Percentiles rank a stretch among this genome's conserved stretches.
These are phyloP conservation scores for Inga laurina DNA, from an alignment of 306 rosid species.

Conservation along the genomic window DNA sequence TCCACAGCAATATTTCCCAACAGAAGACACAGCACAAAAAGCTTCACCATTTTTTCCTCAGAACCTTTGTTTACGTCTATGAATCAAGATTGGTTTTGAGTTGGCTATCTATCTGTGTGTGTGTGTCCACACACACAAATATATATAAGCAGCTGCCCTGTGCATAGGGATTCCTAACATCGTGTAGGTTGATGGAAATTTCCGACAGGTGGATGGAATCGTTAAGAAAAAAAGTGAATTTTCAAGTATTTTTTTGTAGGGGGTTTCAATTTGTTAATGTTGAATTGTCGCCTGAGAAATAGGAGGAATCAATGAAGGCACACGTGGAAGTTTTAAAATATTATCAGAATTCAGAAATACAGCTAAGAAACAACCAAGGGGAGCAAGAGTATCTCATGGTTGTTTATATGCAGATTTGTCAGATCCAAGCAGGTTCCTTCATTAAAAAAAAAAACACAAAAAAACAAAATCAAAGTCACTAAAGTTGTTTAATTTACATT, in stretches of 20 bases:
- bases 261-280: constrained; percentile 16
- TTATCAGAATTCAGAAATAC: constrained; percentile 39
- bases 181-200: constrained; percentile 60
- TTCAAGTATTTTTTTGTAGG: not conserved
- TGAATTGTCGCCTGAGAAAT: constrained; percentile 47
- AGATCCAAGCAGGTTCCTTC: constrained; percentile 19
- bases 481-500: constrained; percentile 28
- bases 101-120: not conserved
- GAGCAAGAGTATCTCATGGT: constrained; percentile 53
- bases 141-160: constrained; percentile 2
- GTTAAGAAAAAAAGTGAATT: constrained; percentile 16
- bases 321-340: constrained; percentile 54
- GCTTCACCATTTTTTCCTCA: constrained; percentile 44
- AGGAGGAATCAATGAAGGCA: constrained; percentile 34
- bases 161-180: constrained; percentile 37
- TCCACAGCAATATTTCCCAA: constrained; percentile 40
- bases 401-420: constrained; percentile 57
- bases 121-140: no score
- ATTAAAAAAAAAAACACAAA: not conserved
- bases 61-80: constrained; percentile 23
- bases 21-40: constrained; percentile 48
- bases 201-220: constrained; percentile 37
- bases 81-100: constrained; percentile 27
- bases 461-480: constrained; percentile 19
- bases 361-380: constrained; percentile 60